Evolutionary conservation across 495 filamentous ascomycete species (phyloP).

Genomic region (Penicillium malachiteum): DNA sequence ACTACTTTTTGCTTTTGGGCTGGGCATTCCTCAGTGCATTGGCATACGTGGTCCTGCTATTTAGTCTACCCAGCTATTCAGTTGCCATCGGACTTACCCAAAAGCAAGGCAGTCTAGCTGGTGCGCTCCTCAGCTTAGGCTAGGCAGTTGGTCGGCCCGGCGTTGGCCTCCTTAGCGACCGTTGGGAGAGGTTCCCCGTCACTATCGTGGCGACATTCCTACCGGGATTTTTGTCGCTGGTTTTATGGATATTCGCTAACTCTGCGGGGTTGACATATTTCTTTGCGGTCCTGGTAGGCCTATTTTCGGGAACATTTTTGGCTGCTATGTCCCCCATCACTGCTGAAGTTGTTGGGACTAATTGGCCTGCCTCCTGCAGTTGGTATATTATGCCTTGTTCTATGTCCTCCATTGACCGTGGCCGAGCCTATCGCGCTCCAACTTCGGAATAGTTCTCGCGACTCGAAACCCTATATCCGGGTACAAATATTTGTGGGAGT

Average conservation of each 20-base stretch:
- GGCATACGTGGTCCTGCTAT: slow-evolving; percentile 41
- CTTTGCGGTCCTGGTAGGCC: slow-evolving; percentile 62
- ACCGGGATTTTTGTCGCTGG: slow-evolving; percentile 58
- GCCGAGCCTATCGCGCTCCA: slow-evolving; percentile 68
- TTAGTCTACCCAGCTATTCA: slow-evolving; percentile 30
- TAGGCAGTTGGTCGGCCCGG: slow-evolving; percentile 64
- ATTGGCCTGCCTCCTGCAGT: slow-evolving; percentile 57
- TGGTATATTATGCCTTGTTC: slow-evolving; percentile 62
- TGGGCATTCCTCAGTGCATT: slow-evolving; percentile 51
- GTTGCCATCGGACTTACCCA: slow-evolving; percentile 58
- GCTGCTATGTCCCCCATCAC: slow-evolving; percentile 28
- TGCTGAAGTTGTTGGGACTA: slow-evolving; percentile 59
- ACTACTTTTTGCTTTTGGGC: slow-evolving; percentile 43
- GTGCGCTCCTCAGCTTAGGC: slow-evolving; percentile 66
- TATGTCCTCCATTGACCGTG: slow-evolving; percentile 58
- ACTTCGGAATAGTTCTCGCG: slow-evolving; percentile 28
- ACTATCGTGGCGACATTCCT: slow-evolving; percentile 57
- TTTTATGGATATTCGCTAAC: slow-evolving; percentile 66
- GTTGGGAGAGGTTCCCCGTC: slow-evolving; percentile 61
- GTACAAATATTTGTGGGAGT: not conserved
- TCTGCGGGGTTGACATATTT: slow-evolving; percentile 59
- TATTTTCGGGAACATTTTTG: slow-evolving; percentile 46
- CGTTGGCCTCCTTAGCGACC: slow-evolving; percentile 67
- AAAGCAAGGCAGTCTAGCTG: slow-evolving; percentile 60
- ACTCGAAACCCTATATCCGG: not conserved